phyloP scores from a whole-genome alignment of 805 yeast species.

The Yarrowia porcina region DNA sequence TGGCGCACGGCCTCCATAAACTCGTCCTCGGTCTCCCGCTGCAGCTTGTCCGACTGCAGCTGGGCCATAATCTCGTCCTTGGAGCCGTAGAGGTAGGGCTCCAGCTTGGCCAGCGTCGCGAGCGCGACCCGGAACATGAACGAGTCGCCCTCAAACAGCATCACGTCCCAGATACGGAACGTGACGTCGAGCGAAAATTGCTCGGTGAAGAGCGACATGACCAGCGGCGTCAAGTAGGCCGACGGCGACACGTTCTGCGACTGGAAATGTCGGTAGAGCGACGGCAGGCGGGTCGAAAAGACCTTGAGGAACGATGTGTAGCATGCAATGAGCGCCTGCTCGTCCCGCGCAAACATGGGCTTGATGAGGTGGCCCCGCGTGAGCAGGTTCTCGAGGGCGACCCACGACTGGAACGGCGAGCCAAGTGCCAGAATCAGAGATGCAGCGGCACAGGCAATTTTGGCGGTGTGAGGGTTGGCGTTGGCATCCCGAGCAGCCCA shows the following conservation, averaged over 20 bases:
- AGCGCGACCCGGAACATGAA: slow-evolving; percentile 52
- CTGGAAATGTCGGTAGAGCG: slow-evolving; percentile 51
- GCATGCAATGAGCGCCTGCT: slow-evolving; percentile 40
- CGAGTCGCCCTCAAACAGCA: slow-evolving; percentile 59
- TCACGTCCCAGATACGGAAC: slow-evolving; percentile 54
- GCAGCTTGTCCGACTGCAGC: slow-evolving; percentile 41
- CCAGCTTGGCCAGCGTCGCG: slow-evolving; percentile 50
- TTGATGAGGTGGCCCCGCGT: slow-evolving; percentile 38
- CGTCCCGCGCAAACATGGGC: slow-evolving; percentile 38
- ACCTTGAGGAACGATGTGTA: slow-evolving; percentile 48
- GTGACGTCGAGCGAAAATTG: slow-evolving; percentile 48
- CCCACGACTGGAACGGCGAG: slow-evolving; percentile 41
- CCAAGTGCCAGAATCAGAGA: slow-evolving; percentile 42
- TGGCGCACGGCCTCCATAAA: slow-evolving; percentile 46
- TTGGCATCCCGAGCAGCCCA: slow-evolving; percentile 32
- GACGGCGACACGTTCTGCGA: slow-evolving; percentile 43
- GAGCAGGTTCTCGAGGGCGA: slow-evolving; percentile 43
- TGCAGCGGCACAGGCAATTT: slow-evolving; percentile 44
- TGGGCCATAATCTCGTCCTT: slow-evolving; percentile 45
- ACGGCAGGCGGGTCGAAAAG: slow-evolving; percentile 45
- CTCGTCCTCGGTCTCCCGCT: slow-evolving; percentile 51
- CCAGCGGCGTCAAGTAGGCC: slow-evolving; percentile 45
- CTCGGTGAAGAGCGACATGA: slow-evolving; percentile 46
- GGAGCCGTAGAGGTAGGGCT: slow-evolving; percentile 52
- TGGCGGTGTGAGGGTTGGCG: slow-evolving; percentile 38